Evolutionary conservation across 2,329 filamentous ascomycete species (phyloP).

Genomic region (Diaporthe citrichinensis): DNA sequence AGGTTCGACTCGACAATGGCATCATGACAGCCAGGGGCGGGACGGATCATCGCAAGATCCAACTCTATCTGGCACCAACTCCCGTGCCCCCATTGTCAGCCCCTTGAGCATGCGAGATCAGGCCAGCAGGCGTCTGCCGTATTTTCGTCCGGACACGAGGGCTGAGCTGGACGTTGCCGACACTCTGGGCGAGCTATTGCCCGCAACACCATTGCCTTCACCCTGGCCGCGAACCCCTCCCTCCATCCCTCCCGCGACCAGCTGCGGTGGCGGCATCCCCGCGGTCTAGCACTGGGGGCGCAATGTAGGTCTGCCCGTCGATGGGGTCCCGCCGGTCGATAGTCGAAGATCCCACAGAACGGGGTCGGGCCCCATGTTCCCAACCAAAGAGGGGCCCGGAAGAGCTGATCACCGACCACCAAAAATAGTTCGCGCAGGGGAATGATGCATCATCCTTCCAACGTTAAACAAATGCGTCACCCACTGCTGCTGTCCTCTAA

Average conservation of each 20-base stretch:
- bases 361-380: slow-evolving; percentile 14
- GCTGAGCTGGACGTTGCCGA: slow-evolving; percentile 25
- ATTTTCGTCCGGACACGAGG: neutral
- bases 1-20: slow-evolving; percentile 21
- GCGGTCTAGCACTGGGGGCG: slow-evolving; percentile 30
- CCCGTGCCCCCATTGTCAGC: slow-evolving; percentile 20
- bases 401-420: slow-evolving; percentile 33
- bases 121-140: slow-evolving; percentile 2
- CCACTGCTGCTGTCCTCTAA: neutral
- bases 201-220: slow-evolving; percentile 2
- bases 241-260: neutral
- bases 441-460: slow-evolving; percentile 15
- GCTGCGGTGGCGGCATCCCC: slow-evolving; percentile 23
- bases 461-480: slow-evolving; percentile 22
- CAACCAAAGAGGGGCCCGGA: slow-evolving; percentile 29
- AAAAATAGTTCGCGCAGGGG: slow-evolving; percentile 31
- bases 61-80: slow-evolving; percentile 32
- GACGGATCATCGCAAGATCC: slow-evolving; percentile 34
- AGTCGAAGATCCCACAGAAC: slow-evolving; percentile 9
- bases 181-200: slow-evolving; percentile 6
- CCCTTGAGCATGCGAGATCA: neutral
- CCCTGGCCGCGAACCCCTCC: neutral
- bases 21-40: slow-evolving; percentile 19
- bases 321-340: slow-evolving; percentile 34
- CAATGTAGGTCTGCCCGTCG: slow-evolving; percentile 42